Base-by-base conservation (phyloP, 148 eudicot genomes). In the Persicaria tinctoria region DNA sequence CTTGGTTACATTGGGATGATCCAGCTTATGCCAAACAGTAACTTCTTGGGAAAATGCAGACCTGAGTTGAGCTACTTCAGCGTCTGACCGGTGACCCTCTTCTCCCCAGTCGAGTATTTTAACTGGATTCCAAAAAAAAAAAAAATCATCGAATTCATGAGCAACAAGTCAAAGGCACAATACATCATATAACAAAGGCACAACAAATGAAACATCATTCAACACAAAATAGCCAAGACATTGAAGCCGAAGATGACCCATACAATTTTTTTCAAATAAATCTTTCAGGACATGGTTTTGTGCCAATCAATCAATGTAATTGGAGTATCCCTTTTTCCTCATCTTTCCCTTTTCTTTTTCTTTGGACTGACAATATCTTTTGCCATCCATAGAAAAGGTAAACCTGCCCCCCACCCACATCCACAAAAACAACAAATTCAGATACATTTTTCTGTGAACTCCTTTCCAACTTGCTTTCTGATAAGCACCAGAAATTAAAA, bases 51-150 rank as follows among this genome's bases (percentile, higher is more conserved):
- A 77, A 83, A 92, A 92, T 78, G 93, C 93, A 72, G 91, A 80
- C 79, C 93, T 89, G 53, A 90, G 79, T 78, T 89, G 88, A 69
- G 87, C 78, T 75, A 90, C 74, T 82, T 92, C 97, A 77, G 91
- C 82, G 5, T 90, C 90, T 62, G 90, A 83, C 76, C 97, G 84
- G 71, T 88, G 96, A 20, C 96, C 91, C 80, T 90, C 97, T 84
- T 92, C 97, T 32, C 96, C 97, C 96, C 96, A 90, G 78, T 92
- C 93, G 44, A 92, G 93, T 77, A 92, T 86, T 85, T 92, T 92
- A 76, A 92, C 97, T 92, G 84, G 79, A 48, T 66, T 66, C 13
- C 14, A 13, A n/a, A 66, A 57, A 50, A 3, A 3, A 20, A 20
- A 41, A 63, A 27, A 66, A 38, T 44, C 47, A 66, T 41, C 14